A percentile compares a stretch with the other conserved stretches of the same genome.
phyloP scores from a whole-genome alignment of 2,329 filamentous ascomycete species.

The Geoglossum cookeanum region DNA sequence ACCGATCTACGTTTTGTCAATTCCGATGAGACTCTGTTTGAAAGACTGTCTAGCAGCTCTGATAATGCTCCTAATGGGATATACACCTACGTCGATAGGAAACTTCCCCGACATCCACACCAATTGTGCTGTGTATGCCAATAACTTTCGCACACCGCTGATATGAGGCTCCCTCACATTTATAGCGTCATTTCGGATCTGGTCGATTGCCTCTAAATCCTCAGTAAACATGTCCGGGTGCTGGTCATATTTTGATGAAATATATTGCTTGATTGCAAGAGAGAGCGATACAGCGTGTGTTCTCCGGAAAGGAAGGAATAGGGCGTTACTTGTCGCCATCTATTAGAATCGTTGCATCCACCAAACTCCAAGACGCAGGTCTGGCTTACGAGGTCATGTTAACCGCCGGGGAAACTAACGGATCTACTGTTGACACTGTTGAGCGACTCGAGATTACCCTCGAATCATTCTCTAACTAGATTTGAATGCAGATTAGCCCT shows the following conservation, averaged over 20 bases:
- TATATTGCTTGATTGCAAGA: conserved; percentile 77
- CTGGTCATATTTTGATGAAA: conserved; percentile 95
- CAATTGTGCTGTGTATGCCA: conserved; percentile 78
- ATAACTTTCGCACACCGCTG: conserved; percentile 73
- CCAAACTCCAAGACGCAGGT: background rate
- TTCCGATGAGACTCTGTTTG: background rate
- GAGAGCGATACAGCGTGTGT: conserved; percentile 64
- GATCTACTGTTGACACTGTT: no score
- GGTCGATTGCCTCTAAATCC: conserved; percentile 74
- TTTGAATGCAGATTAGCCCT: no score
- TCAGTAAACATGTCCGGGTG: conserved; percentile 91
- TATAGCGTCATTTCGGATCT: conserved; percentile 66
- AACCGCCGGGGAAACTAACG: no score
- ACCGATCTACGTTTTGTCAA: conserved; percentile 8
- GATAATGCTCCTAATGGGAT: conserved; percentile 3
- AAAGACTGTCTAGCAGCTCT: background rate
- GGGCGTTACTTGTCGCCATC: conserved; percentile 34
- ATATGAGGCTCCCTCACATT: conserved; percentile 74
- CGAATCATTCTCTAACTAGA: no score
- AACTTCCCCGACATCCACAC: conserved; percentile 92
- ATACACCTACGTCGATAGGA: conserved; percentile 58
- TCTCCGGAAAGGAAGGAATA: conserved; percentile 74
- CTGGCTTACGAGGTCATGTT: background rate
- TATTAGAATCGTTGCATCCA: background rate
- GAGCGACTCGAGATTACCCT: no score